Evolutionary conservation across 2,329 filamentous ascomycete species (phyloP).

Genomic region (Ophiostoma tasmaniense): DNA sequence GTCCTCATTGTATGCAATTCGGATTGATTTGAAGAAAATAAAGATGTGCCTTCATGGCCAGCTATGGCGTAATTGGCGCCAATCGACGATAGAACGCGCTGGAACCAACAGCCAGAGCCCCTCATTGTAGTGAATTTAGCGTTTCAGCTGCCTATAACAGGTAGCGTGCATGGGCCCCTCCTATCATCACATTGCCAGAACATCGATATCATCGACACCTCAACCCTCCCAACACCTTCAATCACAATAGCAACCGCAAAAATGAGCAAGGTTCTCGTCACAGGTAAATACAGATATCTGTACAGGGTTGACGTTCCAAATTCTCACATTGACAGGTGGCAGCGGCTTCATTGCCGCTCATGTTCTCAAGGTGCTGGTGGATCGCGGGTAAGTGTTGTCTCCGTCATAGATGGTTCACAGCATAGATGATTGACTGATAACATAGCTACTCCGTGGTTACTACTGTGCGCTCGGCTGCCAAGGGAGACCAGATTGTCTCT

Average conservation of each 20-base stretch:
- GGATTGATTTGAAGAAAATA: background rate
- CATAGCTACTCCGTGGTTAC: slow-evolving; percentile 6
- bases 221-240: background rate
- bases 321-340: slow-evolving; percentile 30
- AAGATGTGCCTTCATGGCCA: background rate
- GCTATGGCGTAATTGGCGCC: background rate
- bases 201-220: background rate
- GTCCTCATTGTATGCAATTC: too few relatives aligned
- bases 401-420: background rate
- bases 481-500: slow-evolving; percentile 1
- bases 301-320: background rate
- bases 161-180: background rate
- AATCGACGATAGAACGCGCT: background rate
- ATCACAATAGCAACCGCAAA: background rate
- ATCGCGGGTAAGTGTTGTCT: slow-evolving; percentile 25
- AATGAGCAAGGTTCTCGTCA: slow-evolving; percentile 43
- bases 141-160: background rate
- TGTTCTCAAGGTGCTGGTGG: slow-evolving; percentile 45
- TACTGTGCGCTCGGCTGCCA: slow-evolving; percentile 8
- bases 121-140: background rate
- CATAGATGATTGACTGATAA: background rate
- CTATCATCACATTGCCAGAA: background rate
- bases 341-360: slow-evolving; percentile 48
- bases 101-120: background rate
- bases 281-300: slow-evolving; percentile 28